Base-by-base conservation (phyloP, 805 yeast genomes). In the Scheffersomyces amazonensis region DNA sequence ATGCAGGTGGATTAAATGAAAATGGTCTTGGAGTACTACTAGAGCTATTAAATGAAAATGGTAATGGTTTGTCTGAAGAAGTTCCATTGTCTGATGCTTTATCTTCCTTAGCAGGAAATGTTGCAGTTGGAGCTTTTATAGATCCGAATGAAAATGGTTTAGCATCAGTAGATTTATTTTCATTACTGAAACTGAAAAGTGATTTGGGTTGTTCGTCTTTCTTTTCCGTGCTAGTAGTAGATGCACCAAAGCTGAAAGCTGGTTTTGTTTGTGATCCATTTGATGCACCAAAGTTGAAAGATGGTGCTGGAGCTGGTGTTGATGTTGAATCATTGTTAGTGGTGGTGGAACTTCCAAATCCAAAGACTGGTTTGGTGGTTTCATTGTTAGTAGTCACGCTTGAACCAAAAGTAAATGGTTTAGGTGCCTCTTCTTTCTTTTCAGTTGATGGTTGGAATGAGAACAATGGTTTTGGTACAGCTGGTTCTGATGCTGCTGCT, bases 301-400 rank as follows among this genome's bases (percentile, higher is more conserved):
- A 8, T 18, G 46, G 35, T 9, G 28, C 12, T 5, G n/a, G 29
- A 30, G 34, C 22, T n/a, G n/a, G 36, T 13, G 15, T 31, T 16
- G 19, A 24, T 25, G 29, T 30, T 23, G 41, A 25, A 18, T 43
- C 42, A 8, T 27, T 39, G 37, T 19, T 41, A 6, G 36, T 40
- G 5, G 40, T 36, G 11, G 39, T 24, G 10, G 32, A 35, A 16
- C 45, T 19, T 6, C 61, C 61, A 46, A 59, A 59, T 5, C 55
- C 32, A 31, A 60, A 58, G 13, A 46, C 51, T 18, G 55, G 45
- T 31, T 44, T 24, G 4, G 11, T 33, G 10, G 27, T 34, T 16
- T 31, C 36, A 10, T 27, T 37, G n/a, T 35, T 29, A 3, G 66
- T 65, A 2, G 76, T 67, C 3, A 71, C 71, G 12, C 40, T 16